Evolutionary conservation across 1,139 yeast species (phyloP), one percentile per base, ranked within the genome.

Genomic region (Ogataea hybrid): DNA sequence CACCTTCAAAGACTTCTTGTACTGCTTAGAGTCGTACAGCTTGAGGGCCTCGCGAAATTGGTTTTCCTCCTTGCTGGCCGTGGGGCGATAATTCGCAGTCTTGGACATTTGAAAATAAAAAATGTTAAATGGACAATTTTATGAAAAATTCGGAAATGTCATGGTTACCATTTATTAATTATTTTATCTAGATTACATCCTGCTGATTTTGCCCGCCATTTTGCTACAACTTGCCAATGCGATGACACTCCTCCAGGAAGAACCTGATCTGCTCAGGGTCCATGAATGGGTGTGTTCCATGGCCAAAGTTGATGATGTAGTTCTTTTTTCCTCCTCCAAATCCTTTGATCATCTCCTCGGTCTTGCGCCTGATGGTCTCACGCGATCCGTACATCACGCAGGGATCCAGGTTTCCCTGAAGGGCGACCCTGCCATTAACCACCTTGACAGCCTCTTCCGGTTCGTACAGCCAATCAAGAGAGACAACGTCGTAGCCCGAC

Each of bases 281-380:
- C 95, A 92, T 87, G 65, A 86, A 87, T 18, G 97, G 97, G 62
- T 89, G 97, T 25, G 97, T 92, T 22, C 98, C 98, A 59, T 92
- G n/a, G n/a, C n/a, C n/a, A n/a, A n/a, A n/a, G n/a, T n/a, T n/a
- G n/a, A n/a, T 83, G 51, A 92, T 90, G 66, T 92, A 92, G 59
- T 83, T 78, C 60, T 86, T 81, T 62, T 88, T 89, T 22, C 97
- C 97, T 35, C 95, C 95, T 14, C 94, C 94, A 59, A 92, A 92
- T 6, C 92, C 95, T 49, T 73, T 65, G 50, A 92, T 83, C 98
- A 92, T 92, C 50, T 73, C 74, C 65, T 86, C 86, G 20, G 87
- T 96, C 66, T 89, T 89, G 47, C 73, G 65, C 20, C 92, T 71
- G 53, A 94, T 92, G 27, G 75, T 71, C 61, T 86, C 96, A 43